A percentile compares a stretch with the other conserved stretches of the same genome.
Evolutionary conservation across 2,329 filamentous ascomycete species (phyloP).

Genomic region (Lasiodiplodia sp.): DNA sequence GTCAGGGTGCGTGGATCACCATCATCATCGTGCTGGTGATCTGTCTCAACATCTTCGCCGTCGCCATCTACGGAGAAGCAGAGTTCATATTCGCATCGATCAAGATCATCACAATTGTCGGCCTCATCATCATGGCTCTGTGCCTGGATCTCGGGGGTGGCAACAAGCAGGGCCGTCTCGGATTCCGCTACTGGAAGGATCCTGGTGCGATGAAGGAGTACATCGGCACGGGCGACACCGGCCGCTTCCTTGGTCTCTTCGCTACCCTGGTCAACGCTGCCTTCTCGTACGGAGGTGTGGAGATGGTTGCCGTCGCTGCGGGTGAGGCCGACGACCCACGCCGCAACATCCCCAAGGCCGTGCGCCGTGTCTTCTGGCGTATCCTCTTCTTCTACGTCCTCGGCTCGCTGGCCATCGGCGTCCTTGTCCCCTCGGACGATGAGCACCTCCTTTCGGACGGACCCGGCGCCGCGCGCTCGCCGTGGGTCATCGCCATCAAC

Average conservation of each 20-base stretch:
- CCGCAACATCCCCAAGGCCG: conserved; percentile 61
- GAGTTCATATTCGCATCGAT: conserved; percentile 57
- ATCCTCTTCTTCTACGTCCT: conserved; percentile 64
- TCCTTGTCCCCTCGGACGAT: conserved; percentile 66
- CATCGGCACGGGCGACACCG: conserved; percentile 62
- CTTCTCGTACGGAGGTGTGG: conserved; percentile 50
- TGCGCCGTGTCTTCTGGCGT: conserved; percentile 62
- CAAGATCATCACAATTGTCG: conserved; percentile 54
- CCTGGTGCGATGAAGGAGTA: conserved; percentile 65
- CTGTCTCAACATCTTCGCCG: conserved; percentile 29
- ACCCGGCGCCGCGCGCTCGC: conserved; percentile 45
- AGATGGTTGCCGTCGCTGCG: conserved; percentile 47
- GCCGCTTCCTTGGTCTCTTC: conserved; percentile 53
- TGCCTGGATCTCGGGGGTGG: conserved; percentile 50
- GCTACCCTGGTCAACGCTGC: conserved; percentile 46
- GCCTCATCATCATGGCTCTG: conserved; percentile 48
- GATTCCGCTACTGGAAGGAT: conserved; percentile 71
- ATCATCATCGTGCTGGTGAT: conserved; percentile 36
- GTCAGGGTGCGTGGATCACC: conserved; percentile 28
- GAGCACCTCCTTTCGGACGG: conserved; percentile 55
- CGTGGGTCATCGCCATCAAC: conserved; percentile 69
- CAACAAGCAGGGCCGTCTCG: conserved; percentile 64
- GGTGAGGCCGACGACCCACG: conserved; percentile 50
- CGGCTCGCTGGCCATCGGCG: conserved; percentile 63
- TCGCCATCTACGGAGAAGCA: conserved; percentile 46